Evolutionary conservation across 441 rosid species (phyloP).

Genomic region (Euphorbia corollata): DNA sequence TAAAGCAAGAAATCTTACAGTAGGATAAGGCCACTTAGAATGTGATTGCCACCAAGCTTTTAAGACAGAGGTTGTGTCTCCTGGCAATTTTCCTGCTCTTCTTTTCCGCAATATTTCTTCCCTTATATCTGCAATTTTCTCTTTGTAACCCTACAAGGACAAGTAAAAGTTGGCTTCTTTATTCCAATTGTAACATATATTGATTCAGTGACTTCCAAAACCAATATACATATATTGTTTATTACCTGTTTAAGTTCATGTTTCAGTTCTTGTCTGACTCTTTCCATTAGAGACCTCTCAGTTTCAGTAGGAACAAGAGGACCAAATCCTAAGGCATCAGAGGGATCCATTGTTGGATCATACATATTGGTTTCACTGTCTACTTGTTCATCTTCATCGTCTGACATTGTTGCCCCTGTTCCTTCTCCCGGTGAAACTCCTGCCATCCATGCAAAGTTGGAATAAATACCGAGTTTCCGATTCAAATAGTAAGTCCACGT

Average conservation of each 20-base stretch:
- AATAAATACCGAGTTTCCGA: no score
- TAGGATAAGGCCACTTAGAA: conserved; percentile 97
- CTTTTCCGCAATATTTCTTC: conserved; percentile 96
- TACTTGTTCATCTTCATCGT: conserved; percentile 91
- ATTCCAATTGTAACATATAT: no score
- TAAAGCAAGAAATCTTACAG: conserved; percentile 40
- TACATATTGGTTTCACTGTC: conserved; percentile 82
- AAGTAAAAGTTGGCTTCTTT: background rate
- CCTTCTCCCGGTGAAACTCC: conserved; percentile 98
- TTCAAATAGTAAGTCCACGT: no score
- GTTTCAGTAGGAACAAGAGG: conserved; percentile 91
- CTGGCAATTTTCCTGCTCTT: conserved; percentile 97
- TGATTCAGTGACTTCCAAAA: no score
- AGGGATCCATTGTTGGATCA: conserved; percentile 69
- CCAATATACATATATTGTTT: no score
- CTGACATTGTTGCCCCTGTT: conserved; percentile 95
- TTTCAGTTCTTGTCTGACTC: conserved; percentile 92
- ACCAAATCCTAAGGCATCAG: conserved; percentile 77
- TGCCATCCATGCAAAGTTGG: conserved; percentile 16
- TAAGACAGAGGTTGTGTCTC: conserved; percentile 87
- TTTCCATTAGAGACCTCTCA: conserved; percentile 92
- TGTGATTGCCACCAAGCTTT: conserved; percentile 99
- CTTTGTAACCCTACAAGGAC: conserved; percentile 72
- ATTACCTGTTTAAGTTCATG: conserved; percentile 90
- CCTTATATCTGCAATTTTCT: conserved; percentile 83